Evolutionary conservation across 2,329 filamentous ascomycete genomes (phyloP).

Genomic region (Monosporascus cannonballus): DNA sequence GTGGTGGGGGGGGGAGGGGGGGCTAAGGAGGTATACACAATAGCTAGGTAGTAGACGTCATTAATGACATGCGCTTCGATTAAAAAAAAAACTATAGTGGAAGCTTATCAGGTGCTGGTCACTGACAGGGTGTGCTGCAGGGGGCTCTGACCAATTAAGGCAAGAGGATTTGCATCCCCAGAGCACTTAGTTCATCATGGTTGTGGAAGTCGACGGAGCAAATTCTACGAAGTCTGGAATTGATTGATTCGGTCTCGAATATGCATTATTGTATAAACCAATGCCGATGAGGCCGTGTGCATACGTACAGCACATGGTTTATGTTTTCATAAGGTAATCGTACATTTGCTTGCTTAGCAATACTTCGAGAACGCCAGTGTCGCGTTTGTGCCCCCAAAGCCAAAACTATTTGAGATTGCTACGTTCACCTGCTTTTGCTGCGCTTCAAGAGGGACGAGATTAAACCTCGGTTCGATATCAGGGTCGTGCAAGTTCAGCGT

Average conservation of each 20-base stretch:
- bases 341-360: background rate
- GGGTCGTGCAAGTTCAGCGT: conserved; percentile 74
- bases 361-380: conserved; percentile 65
- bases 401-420: conserved; percentile 90
- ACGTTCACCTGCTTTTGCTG: conserved; percentile 67
- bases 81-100: conserved; percentile 5
- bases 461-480: conserved; percentile 67
- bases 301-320: too few species aligned
- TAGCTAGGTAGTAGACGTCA: conserved; percentile 9
- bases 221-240: too few species aligned
- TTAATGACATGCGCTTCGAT: conserved; percentile 12
- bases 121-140: background rate
- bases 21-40: background rate
- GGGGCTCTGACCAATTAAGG: too few species aligned
- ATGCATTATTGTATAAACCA: conserved; percentile 3
- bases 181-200: too few species aligned
- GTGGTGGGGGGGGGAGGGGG: background rate
- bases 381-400: conserved; percentile 95
- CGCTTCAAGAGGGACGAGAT: conserved; percentile 70
- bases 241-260: too few species aligned
- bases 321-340: too few species aligned
- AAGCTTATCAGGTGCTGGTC: background rate
- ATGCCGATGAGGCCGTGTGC: conserved; percentile 16
- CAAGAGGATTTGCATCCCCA: too few species aligned
- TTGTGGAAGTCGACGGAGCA: too few species aligned